These are phyloP conservation scores for Bertia moriformis DNA, from an alignment of 2,329 filamentous ascomycete species.

Conservation along the genomic window DNA sequence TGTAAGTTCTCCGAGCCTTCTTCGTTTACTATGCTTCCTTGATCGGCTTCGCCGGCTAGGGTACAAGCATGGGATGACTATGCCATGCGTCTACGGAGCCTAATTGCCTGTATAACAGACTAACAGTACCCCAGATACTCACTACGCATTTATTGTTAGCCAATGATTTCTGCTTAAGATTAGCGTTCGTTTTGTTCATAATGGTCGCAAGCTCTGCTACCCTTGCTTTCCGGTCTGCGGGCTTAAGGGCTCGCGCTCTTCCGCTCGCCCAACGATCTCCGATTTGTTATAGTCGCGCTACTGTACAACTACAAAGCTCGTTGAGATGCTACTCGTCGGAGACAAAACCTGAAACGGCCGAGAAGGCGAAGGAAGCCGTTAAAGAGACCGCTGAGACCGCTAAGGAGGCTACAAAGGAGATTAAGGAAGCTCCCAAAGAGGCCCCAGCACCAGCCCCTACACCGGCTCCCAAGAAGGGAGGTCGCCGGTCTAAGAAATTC, in stretches of 20 bases:
- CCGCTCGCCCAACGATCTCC: neutral
- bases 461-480: neutral
- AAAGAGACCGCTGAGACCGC: neutral
- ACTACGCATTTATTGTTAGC: too few relatives aligned
- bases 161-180: too few relatives aligned
- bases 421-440: too few relatives aligned
- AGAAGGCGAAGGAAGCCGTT: neutral
- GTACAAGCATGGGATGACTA: too few relatives aligned
- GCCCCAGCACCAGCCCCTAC: too few relatives aligned
- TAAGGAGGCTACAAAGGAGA: neutral
- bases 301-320: neutral
- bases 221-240: neutral
- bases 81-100: too few relatives aligned
- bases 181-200: too few relatives aligned
- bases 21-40: too few relatives aligned
- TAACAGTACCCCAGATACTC: too few relatives aligned
- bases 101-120: too few relatives aligned
- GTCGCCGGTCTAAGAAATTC: slow-evolving; percentile 16
- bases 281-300: neutral
- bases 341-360: neutral
- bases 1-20: too few relatives aligned
- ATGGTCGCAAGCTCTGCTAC: neutral
- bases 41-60: too few relatives aligned
- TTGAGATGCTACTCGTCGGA: neutral
- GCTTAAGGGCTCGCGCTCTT: neutral